These are phyloP conservation scores for Colletotrichum paranaense DNA, from an alignment of 2,329 filamentous ascomycete genomes.

Conservation along the genomic window DNA sequence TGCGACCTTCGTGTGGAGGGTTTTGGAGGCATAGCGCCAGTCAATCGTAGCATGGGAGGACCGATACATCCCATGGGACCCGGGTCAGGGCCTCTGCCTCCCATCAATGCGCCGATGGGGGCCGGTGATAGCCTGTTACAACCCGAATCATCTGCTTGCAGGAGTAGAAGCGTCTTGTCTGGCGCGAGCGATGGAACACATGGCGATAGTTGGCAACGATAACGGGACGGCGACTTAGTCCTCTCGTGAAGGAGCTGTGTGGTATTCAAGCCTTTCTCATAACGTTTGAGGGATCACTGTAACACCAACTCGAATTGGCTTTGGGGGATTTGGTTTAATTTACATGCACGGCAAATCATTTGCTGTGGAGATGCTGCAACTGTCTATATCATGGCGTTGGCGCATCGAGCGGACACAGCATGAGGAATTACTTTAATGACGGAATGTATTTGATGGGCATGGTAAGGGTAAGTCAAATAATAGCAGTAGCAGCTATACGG, in stretches of 20 bases:
- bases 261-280: not conserved
- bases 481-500: not conserved
- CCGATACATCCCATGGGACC: slow-evolving; percentile 15
- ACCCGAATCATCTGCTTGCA: slow-evolving; percentile 13
- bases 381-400: slow-evolving; percentile 4
- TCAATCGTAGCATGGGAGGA: slow-evolving; percentile 33
- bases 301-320: slow-evolving; percentile 1
- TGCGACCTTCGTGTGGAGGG: slow-evolving; percentile 56
- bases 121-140: slow-evolving; percentile 12
- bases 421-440: not conserved
- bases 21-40: slow-evolving; percentile 38
- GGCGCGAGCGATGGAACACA: slow-evolving; percentile 16
- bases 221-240: not conserved
- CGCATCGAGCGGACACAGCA: not conserved
- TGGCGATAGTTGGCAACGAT: slow-evolving; percentile 24
- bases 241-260: not conserved
- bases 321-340: not conserved
- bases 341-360: not conserved
- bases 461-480: not conserved
- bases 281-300: not conserved
- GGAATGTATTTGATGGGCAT: not conserved
- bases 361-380: not conserved
- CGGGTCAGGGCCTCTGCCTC: slow-evolving; percentile 18
- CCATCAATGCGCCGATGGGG: slow-evolving; percentile 21
- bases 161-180: slow-evolving; percentile 9